A percentile compares a stretch with the other conserved stretches of the same genome.
Evolutionary conservation across 805 yeast species (phyloP).

Genomic region (Saturnispora zaruensis): DNA sequence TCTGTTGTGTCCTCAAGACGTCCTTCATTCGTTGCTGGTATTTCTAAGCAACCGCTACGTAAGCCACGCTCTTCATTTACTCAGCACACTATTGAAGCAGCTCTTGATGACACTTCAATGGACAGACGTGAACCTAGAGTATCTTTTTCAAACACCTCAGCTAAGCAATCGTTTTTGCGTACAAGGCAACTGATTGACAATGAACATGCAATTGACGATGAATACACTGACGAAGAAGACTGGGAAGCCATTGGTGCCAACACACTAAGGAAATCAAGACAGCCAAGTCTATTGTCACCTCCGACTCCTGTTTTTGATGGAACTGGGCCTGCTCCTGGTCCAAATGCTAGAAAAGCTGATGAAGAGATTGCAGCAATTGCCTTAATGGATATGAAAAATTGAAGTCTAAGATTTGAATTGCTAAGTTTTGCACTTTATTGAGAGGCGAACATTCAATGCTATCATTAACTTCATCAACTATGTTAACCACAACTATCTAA

Average conservation of each 20-base stretch:
- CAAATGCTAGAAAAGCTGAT: conserved; percentile 17
- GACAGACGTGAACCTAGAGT: conserved; percentile 27
- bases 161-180: conserved; percentile 34
- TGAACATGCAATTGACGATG: conserved; percentile 19
- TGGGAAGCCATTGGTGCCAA: conserved; percentile 90
- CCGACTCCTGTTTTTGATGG: conserved; percentile 13
- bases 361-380: conserved; percentile 32
- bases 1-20: conserved; percentile 22
- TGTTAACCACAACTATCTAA: background rate
- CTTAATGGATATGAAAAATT: conserved; percentile 26
- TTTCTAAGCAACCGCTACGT: conserved; percentile 23
- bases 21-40: conserved; percentile 27
- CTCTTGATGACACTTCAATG: conserved; percentile 27
- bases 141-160: conserved; percentile 29
- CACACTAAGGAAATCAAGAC: conserved; percentile 32
- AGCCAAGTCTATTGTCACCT: conserved; percentile 17
- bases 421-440: background rate
- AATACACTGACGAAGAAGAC: conserved; percentile 85
- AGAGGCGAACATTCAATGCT: background rate
- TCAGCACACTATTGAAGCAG: conserved; percentile 25
- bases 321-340: conserved; percentile 3
- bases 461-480: background rate
- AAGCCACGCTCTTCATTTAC: conserved; percentile 28
- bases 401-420: background rate
- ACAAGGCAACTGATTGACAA: conserved; percentile 18